Base-by-base conservation (phyloP, 805 yeast species). In the Torulaspora maleeae region DNA sequence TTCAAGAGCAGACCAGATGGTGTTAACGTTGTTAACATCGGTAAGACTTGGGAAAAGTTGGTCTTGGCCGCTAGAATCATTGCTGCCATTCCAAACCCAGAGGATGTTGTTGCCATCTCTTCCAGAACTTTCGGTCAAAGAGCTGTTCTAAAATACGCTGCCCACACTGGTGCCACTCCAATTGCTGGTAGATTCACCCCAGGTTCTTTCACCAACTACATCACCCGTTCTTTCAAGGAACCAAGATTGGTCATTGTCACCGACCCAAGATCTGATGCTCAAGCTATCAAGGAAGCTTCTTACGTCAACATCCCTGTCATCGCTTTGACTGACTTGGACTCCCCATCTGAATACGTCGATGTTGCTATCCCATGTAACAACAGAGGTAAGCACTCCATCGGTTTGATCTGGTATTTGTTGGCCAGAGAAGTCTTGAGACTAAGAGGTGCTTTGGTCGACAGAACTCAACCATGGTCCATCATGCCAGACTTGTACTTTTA, bases 101-200 rank as follows among this genome's bases (percentile, higher is more conserved):
- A 91, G 63, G 99, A 93, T 72, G 96, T 93, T 71, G 98, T 90
- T 73, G 98, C 96, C 67, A 88, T 95, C 70, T 90, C 98, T 60
- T 87, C 98, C 67, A 91, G 98, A 83, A 90, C 97, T 67, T 91
- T 86, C 79, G 99, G 99, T 72, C 99, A 93, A 82, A 93, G 99
- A 82, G 99, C 99, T 71, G 99, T 91, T 64, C 84, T 93, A 76
- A 93, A 93, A 82, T 93, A 85, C 72, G 97, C 99, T 72, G 87
- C 96, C 67, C 98, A 93, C 90, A 90, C 98, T 67, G 98, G 98
- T 77, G 96, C 99, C 64, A 91, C 98, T 65, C 90, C 99, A 73
- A 91, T 93, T 79, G 99, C 99, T 67, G 99, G 99, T 79, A 89
- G 99, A 82, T 93, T 93, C 86, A 93, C 99, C 68, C 99, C 99